A percentile compares a stretch with the other conserved stretches of the same genome.
Evolutionary conservation across 345 rosid species (phyloP).

Genomic region (Eucalyptus pauciflora): DNA sequence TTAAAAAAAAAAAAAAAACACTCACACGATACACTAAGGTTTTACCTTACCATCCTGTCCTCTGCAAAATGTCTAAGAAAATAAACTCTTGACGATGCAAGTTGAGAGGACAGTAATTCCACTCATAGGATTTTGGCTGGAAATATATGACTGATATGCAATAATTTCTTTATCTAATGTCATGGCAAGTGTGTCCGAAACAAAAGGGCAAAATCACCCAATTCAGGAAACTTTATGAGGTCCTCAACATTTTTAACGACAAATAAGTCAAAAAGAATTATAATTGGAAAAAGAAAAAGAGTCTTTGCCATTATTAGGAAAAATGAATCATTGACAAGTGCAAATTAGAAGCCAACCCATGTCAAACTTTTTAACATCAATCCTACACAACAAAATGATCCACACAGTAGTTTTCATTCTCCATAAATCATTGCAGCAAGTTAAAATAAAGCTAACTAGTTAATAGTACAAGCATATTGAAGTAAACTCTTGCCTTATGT

Average conservation of each 20-base stretch:
- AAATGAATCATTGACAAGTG: neutral
- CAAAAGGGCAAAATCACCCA: neutral
- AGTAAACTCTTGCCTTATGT: conserved; percentile 56
- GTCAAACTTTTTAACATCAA: neutral
- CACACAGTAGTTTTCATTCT: neutral
- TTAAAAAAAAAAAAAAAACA: neutral
- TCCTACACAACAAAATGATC: neutral
- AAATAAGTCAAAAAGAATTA: neutral
- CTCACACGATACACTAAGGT: neutral
- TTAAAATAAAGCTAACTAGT: neutral
- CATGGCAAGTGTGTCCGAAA: neutral
- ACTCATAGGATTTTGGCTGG: neutral
- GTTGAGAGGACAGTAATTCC: neutral
- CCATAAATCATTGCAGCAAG: neutral
- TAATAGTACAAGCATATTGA: neutral
- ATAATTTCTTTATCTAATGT: neutral
- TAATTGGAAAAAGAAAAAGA: neutral
- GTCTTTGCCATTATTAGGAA: neutral
- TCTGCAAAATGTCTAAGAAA: neutral
- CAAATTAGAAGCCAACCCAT: neutral
- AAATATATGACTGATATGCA: neutral
- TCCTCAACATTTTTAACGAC: neutral
- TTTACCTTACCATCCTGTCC: neutral
- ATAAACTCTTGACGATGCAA: neutral
- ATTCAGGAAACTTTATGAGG: neutral